Percentiles rank a stretch among this genome's conserved stretches.
phyloP scores from a whole-genome alignment of 2,329 filamentous ascomycete genomes.

The Huntiella omanensis region DNA sequence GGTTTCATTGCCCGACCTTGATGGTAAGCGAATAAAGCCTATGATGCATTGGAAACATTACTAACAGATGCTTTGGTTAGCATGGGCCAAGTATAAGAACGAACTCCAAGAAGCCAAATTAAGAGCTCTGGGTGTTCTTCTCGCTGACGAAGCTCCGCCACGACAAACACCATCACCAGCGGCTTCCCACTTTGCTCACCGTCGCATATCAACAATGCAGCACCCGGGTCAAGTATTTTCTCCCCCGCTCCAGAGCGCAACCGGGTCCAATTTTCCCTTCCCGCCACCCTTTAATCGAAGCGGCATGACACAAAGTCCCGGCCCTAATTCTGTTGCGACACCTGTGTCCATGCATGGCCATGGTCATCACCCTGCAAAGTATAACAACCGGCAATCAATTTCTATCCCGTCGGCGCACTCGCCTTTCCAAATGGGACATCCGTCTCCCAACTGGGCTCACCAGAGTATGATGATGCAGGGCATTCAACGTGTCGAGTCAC shows the following conservation, averaged over 20 bases:
- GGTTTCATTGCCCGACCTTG: constrained; percentile 52
- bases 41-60: background rate
- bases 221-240: constrained; percentile 66
- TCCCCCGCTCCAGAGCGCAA: constrained; percentile 65
- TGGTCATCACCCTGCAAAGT: constrained; percentile 32
- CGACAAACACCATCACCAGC: constrained; percentile 19
- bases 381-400: constrained; percentile 54
- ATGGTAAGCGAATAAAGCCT: constrained; percentile 23
- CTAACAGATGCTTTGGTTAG: constrained; percentile 16
- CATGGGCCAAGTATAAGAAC: constrained; percentile 59
- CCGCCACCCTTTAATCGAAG: constrained; percentile 38
- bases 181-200: constrained; percentile 8
- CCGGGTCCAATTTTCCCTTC: constrained; percentile 29
- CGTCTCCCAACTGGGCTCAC: constrained; percentile 41
- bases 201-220: constrained; percentile 38
- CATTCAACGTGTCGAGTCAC: constrained; percentile 40
- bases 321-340: constrained; percentile 46
- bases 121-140: constrained; percentile 70
- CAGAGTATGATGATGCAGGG: constrained; percentile 37
- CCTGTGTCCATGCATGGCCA: constrained; percentile 49
- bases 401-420: constrained; percentile 44
- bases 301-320: constrained; percentile 43
- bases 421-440: constrained; percentile 48
- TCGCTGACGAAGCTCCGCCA: constrained; percentile 52
- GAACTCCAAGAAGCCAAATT: constrained; percentile 81